These are phyloP conservation scores for Harringtonia aguacate DNA, from an alignment of 2,329 filamentous ascomycete genomes.

Conservation along the genomic window DNA sequence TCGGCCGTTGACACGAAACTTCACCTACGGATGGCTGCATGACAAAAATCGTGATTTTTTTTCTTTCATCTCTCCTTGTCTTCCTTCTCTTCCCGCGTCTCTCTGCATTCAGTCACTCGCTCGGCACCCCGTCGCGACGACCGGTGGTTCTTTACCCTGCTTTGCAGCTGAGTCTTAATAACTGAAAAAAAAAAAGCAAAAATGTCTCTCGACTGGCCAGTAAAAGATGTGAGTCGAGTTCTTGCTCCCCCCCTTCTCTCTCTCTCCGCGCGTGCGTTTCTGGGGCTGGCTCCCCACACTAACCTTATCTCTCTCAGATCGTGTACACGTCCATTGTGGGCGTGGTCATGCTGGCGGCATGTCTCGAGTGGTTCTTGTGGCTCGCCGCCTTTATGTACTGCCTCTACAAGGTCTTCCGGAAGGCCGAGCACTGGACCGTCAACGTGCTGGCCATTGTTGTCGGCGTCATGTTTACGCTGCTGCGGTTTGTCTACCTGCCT, in stretches of 20 bases:
- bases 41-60: neutral
- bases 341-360: slow-evolving; percentile 69
- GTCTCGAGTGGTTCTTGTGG: slow-evolving; percentile 92
- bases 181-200: neutral
- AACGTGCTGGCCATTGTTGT: slow-evolving; percentile 67
- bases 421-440: slow-evolving; percentile 82
- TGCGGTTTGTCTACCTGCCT: slow-evolving; percentile 49
- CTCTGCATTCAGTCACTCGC: neutral
- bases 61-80: neutral
- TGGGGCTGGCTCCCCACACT: too few species aligned
- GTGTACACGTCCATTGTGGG: slow-evolving; percentile 76
- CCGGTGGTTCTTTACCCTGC: too few species aligned
- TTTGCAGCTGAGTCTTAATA: too few species aligned
- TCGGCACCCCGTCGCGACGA: neutral
- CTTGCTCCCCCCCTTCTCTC: neutral
- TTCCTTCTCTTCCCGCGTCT: neutral
- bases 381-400: slow-evolving; percentile 91
- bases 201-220: too few species aligned
- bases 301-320: slow-evolving; percentile 45
- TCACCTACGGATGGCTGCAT: slow-evolving; percentile 7
- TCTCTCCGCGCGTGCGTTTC: too few species aligned
- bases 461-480: slow-evolving; percentile 54
- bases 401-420: slow-evolving; percentile 74
- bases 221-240: slow-evolving; percentile 21
- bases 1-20: too few species aligned